Evolutionary conservation across 164 flowering plant genomes (phyloP).

Genomic region (Magnolia sinica): DNA sequence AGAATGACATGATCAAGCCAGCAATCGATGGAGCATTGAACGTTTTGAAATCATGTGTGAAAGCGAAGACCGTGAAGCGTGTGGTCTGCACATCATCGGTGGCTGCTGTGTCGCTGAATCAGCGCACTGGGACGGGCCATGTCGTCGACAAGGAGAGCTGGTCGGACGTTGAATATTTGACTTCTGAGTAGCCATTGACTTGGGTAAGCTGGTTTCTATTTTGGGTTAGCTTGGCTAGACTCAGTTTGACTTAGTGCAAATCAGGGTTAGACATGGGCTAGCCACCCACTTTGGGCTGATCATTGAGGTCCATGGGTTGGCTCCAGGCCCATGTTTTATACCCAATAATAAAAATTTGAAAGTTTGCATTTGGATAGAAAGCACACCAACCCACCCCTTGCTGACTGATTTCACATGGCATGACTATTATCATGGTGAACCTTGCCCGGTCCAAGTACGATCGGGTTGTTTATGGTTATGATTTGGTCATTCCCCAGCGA

Average conservation of each 20-base stretch:
- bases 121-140: conserved; percentile 35
- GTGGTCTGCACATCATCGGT: conserved; percentile 69
- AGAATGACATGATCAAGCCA: conserved; percentile 80
- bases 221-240: background rate
- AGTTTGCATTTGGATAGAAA: too few relatives aligned
- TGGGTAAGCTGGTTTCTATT: conserved; percentile 42
- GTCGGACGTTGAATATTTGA: conserved; percentile 59
- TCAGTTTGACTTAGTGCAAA: background rate
- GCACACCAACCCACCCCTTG: too few relatives aligned
- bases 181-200: conserved; percentile 54
- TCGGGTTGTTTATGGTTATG: too few relatives aligned
- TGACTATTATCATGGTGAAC: too few relatives aligned
- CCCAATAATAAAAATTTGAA: too few relatives aligned
- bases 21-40: conserved; percentile 55
- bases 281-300: too few relatives aligned
- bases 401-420: too few relatives aligned
- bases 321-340: too few relatives aligned
- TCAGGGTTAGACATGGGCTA: too few relatives aligned
- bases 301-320: too few relatives aligned
- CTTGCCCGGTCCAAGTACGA: too few relatives aligned
- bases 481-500: too few relatives aligned
- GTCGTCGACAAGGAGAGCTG: conserved; percentile 60
- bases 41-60: conserved; percentile 55
- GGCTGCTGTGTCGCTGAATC: conserved; percentile 54
- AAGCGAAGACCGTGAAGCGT: conserved; percentile 57